Conservation (phyloP, 164 flowering plant species). For the Brasenia schreberi region DNA sequence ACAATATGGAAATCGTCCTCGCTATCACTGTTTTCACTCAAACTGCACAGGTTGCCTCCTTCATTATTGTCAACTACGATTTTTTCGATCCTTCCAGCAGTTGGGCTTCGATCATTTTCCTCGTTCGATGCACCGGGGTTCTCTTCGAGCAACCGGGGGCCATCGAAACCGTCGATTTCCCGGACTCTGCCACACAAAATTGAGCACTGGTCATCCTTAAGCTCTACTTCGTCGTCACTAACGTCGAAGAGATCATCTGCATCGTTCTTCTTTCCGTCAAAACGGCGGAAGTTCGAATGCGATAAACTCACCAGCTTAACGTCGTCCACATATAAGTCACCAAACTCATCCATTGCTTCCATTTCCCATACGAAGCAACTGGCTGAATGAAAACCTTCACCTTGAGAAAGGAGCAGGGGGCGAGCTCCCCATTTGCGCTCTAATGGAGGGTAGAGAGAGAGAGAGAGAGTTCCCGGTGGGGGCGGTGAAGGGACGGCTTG, state of each 20-base stretch:
- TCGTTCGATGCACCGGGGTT: not conserved
- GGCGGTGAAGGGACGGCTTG: too few relatives aligned
- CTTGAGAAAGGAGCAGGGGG: too few relatives aligned
- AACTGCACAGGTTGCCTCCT: not conserved
- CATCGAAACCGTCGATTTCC: not conserved
- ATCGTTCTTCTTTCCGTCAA: not conserved
- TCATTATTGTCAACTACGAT: not conserved
- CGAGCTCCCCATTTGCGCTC: not conserved
- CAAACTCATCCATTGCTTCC: constrained; percentile 46
- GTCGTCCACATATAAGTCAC: constrained; percentile 55
- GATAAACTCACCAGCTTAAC: constrained; percentile 24
- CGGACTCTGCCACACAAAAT: not conserved
- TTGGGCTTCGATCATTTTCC: not conserved
- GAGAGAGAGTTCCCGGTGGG: not conserved
- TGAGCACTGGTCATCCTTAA: not conserved
- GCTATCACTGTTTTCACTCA: constrained; percentile 29
- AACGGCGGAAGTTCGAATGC: not conserved
- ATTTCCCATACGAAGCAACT: constrained; percentile 2
- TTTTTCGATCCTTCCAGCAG: not conserved
- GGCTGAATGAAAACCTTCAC: not conserved
- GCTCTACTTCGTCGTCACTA: not conserved
- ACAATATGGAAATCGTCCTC: constrained; percentile 51
- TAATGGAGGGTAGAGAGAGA: not conserved
- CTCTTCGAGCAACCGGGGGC: not conserved
- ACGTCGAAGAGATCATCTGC: not conserved